These are phyloP conservation scores for Ogataea chonburiensis DNA, from an alignment of 805 yeast species.

Conservation along the genomic window DNA sequence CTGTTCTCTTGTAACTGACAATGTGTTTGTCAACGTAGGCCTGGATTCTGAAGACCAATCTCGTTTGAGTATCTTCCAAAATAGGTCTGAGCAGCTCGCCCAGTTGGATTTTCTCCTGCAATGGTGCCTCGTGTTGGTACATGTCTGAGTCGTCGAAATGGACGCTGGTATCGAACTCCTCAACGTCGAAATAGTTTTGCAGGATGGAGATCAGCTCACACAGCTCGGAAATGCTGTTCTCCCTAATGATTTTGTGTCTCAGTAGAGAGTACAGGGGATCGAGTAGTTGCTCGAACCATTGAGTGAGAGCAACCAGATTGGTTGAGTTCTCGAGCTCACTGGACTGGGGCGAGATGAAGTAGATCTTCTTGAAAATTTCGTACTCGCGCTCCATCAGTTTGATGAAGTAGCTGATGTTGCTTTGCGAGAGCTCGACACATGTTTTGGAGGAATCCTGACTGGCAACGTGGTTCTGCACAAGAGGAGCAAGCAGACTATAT, in stretches of 20 bases:
- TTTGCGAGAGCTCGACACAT: conserved; percentile 61
- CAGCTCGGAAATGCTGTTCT: conserved; percentile 60
- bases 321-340: conserved; percentile 25
- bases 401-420: conserved; percentile 57
- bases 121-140: conserved; percentile 19
- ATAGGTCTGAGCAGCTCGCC: conserved; percentile 69
- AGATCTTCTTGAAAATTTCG: conserved; percentile 54
- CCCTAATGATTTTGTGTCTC: conserved; percentile 67
- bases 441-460: conserved; percentile 30
- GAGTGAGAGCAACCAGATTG: conserved; percentile 41
- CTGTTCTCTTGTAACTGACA: conserved; percentile 61
- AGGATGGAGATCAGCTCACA: conserved; percentile 75
- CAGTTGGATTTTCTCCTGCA: conserved; percentile 19
- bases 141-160: conserved; percentile 21
- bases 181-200: conserved; percentile 65
- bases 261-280: conserved; percentile 78
- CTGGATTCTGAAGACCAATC: conserved; percentile 79
- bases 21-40: conserved; percentile 68
- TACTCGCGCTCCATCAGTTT: conserved; percentile 62
- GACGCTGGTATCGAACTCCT: conserved; percentile 34
- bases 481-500: conserved; percentile 43
- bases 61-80: conserved; percentile 71
- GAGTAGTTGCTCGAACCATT: conserved; percentile 61
- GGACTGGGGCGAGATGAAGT: conserved; percentile 35
- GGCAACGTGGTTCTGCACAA: conserved; percentile 29